Evolutionary conservation across 441 rosid genomes (phyloP), one percentile per base, ranked within the genome.

Genomic region (Gossypium schwendimanii): DNA sequence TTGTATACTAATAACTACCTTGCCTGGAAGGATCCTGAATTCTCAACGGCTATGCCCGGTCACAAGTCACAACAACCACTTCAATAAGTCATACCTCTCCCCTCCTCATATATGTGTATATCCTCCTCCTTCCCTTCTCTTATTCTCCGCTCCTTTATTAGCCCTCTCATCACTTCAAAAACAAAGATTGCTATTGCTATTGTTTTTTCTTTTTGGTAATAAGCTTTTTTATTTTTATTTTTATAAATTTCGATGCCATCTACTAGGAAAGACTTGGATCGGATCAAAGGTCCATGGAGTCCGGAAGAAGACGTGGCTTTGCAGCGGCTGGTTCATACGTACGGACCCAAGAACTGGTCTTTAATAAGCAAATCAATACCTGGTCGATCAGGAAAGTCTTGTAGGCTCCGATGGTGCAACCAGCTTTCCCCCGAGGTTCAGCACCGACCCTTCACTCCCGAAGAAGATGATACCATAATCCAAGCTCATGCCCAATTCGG

Each of bases 271-370:
- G 86, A 84, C 14, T 71, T 73, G 64, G 96, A 90, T 82, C 87
- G 91, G 80, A 87, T 90, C 87, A 90, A 86, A 78, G 95, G 95
- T 20, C 95, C 95, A 0, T 90, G 95, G 95, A 85, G 90, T 49
- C 91, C 91, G 0, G 93, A 88, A 77, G 96, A 90, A 71, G 96
- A 90, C 63, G 91, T 86, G 52, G 81, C 89, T 63, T 76, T 90
- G 14, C 85, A 78, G 63, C 75, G 85, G 62, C 76, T 90, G 59
- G 96, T 90, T 9, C 83, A 85, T 36, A 81, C 17, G 69, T 84
- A 84, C 71, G 93, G 96, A 6, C 86, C 96, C 0, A 73, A 91
- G 63, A 90, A 88, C 84, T 90, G 93, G 96, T 83, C 96, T n/a
- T 74, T 85, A 28, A 88, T 90, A 55, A 87, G 96, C 80, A 90